Percentiles rank a stretch among this genome's conserved stretches.
Evolutionary conservation across 176 grass and related monocot species (phyloP).

Genomic region (Coix lacrymajobi): DNA sequence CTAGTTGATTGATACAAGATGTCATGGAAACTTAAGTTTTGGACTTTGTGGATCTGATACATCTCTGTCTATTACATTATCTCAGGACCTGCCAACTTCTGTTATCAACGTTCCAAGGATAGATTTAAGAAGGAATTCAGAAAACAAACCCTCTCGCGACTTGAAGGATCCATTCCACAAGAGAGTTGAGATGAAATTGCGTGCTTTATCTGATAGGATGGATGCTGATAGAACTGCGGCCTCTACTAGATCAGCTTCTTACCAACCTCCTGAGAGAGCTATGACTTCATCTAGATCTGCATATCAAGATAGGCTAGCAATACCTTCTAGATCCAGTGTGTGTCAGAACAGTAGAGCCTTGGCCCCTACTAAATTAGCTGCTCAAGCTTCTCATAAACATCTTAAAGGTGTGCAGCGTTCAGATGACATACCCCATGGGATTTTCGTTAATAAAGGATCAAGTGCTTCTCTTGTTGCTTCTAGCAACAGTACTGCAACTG

Average conservation of each 20-base stretch:
- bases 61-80: constrained; percentile 7
- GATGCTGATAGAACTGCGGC: constrained; percentile 19
- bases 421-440: not conserved
- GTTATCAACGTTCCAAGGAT: constrained; percentile 23
- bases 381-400: constrained; percentile 13
- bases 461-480: constrained; percentile 17
- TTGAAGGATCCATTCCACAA: constrained; percentile 45
- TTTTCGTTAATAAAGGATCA: constrained; percentile 4
- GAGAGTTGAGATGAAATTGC: constrained; percentile 56
- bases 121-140: constrained; percentile 34
- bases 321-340: constrained; percentile 22
- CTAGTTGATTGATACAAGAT: constrained; percentile 19
- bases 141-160: constrained; percentile 28
- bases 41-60: constrained; percentile 1
- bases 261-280: constrained; percentile 22
- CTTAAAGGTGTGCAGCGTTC: not conserved
- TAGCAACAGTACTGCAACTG: not conserved
- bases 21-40: not conserved
- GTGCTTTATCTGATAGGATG: constrained; percentile 55
- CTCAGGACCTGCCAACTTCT: constrained; percentile 34
- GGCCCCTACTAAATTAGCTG: constrained; percentile 22
- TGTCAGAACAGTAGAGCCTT: constrained; percentile 4
- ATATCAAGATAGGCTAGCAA: constrained; percentile 7
- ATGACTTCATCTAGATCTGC: constrained; percentile 12
- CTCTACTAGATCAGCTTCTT: constrained; percentile 23